Evolutionary conservation across 2,329 filamentous ascomycete genomes (phyloP).

Genomic region (Chrysosporium keratinophilum): DNA sequence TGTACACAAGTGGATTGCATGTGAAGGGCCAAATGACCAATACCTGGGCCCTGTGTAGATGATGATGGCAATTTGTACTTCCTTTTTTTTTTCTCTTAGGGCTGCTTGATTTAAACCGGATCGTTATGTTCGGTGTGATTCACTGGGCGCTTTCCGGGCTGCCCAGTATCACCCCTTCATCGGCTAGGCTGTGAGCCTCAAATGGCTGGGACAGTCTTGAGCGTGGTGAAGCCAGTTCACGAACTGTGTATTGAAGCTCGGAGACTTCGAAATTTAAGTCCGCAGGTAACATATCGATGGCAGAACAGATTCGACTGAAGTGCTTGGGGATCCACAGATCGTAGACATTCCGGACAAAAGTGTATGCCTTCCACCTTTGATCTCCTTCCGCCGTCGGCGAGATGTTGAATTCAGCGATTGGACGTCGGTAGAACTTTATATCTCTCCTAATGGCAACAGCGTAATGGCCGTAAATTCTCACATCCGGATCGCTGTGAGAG

Average conservation of each 20-base stretch:
- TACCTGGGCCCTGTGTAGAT: too few relatives aligned
- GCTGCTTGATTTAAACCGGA: not conserved
- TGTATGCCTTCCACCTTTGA: conserved; percentile 32
- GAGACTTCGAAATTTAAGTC: not conserved
- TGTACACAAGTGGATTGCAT: too few relatives aligned
- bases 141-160: not conserved
- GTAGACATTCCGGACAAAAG: conserved; percentile 32
- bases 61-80: too few relatives aligned
- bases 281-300: conserved; percentile 12
- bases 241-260: not conserved
- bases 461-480: conserved; percentile 37
- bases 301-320: conserved; percentile 10
- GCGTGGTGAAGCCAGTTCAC: not conserved
- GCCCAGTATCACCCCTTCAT: too few relatives aligned
- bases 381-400: conserved; percentile 23
- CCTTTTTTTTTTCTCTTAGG: too few relatives aligned
- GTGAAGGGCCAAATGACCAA: too few relatives aligned
- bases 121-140: not conserved
- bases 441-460: conserved; percentile 27
- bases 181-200: too few relatives aligned
- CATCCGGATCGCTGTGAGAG: conserved; percentile 27
- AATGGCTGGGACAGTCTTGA: too few relatives aligned
- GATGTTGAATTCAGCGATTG: conserved; percentile 29
- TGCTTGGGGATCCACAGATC: conserved; percentile 26
- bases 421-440: conserved; percentile 32